Percentiles rank a stretch among this genome's conserved stretches.
Evolutionary conservation across 1,284 basidiomycete genomes (phyloP).

Genomic region (Kwoniella shivajii): DNA sequence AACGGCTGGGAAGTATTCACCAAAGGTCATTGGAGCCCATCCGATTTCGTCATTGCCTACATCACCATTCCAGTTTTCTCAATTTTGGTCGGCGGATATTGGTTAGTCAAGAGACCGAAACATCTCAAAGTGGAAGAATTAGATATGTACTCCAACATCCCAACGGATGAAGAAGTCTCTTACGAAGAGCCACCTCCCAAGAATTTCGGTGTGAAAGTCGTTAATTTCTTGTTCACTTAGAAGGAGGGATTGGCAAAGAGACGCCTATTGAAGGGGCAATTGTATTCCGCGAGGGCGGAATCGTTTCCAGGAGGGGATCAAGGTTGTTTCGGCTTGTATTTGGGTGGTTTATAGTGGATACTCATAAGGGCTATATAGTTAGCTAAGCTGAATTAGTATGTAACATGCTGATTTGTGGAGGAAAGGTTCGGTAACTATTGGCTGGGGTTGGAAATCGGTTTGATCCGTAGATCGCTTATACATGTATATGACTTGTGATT

Average conservation of each 20-base stretch:
- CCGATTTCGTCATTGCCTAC: slow-evolving; percentile 36
- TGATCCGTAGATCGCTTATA: too few species aligned
- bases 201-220: slow-evolving; percentile 62
- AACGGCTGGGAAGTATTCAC: slow-evolving; percentile 39
- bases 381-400: too few species aligned
- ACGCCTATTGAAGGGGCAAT: background rate
- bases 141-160: slow-evolving; percentile 79
- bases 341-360: too few species aligned
- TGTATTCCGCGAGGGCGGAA: too few species aligned
- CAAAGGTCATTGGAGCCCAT: slow-evolving; percentile 20
- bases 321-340: too few species aligned
- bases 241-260: too few species aligned
- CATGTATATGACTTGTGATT: too few species aligned
- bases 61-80: slow-evolving; percentile 30
- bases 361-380: too few species aligned
- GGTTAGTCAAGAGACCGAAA: slow-evolving; percentile 50
- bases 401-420: too few species aligned
- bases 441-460: too few species aligned
- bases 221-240: slow-evolving; percentile 34
- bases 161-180: slow-evolving; percentile 63
- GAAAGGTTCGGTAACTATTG: too few species aligned
- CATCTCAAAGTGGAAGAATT: slow-evolving; percentile 64
- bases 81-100: slow-evolving; percentile 18
- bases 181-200: slow-evolving; percentile 71
- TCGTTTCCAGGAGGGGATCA: too few species aligned